Evolutionary conservation across 257 asterid species (phyloP), one percentile per base, ranked within the genome.

Genomic region (Salvia splendens): DNA sequence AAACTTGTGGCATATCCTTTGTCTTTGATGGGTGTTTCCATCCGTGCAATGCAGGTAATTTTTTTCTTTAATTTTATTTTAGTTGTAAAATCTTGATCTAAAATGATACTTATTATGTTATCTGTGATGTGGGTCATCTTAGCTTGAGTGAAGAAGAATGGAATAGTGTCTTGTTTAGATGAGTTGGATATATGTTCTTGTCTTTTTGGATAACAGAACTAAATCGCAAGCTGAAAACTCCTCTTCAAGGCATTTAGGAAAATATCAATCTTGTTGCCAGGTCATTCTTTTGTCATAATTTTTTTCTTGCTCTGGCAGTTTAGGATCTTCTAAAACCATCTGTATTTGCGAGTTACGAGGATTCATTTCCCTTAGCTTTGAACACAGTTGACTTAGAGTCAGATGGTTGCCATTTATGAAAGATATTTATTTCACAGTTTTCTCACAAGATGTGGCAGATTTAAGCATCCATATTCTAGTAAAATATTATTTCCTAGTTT

Each of bases 1-100:
- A 92, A 89, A 86, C 57, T 92, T 7, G 98, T 92, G 76, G 98
- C 83, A 53, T 92, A 92, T 79, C 98, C 98, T 12, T 82, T 92
- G 76, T 92, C 96, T 33, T 83, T 89, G 75, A 42, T 92, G 77
- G 97, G 95, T 28, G 98, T 92, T 61, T 92, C 97, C 45, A 83
- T 92, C 61, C 76, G 91, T 75, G 92, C 98, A 51, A 92, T 92
- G 98, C 92, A 92, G 98, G 98, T 92, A 67, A 60, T 64, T 9
- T 30, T 41, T 68, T 35, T 70, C 17, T 42, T 41, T 42, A 12
- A 56, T 33, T 10, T 42, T 5, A 9, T 20, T 42, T 42, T 16
- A 15, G 54, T 12, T 16, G 51, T 42, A 45, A 51, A 54, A 8
- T 56, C 6, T 41, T 62, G 46, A 47, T 42, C 48, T 40, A 10